Evolutionary conservation across 78 protist genomes (phyloP).

Genomic region (Dictyostelium firmibasis): DNA sequence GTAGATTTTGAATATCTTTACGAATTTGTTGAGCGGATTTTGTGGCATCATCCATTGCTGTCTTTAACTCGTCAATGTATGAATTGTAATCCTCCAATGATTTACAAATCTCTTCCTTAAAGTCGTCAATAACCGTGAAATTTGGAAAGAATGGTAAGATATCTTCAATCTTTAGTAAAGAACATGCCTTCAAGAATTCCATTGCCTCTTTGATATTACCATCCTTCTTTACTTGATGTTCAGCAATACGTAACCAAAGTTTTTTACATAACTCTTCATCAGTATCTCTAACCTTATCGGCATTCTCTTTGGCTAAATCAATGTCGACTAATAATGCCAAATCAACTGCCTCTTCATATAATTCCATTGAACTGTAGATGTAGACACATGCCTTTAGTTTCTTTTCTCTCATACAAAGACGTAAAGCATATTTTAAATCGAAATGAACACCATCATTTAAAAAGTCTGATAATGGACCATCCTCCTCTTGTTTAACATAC

Average conservation of each 20-base stretch:
- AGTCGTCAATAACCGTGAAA: constrained; percentile 92
- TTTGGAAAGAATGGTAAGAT: constrained; percentile 97
- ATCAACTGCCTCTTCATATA: constrained; percentile 96
- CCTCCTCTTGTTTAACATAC: constrained; percentile 88
- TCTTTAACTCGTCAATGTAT: constrained; percentile 87
- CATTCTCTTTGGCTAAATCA: constrained; percentile 87
- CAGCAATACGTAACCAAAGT: constrained; percentile 93
- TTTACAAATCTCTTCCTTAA: constrained; percentile 93
- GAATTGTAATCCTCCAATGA: constrained; percentile 91
- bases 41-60: constrained; percentile 94
- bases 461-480: constrained; percentile 69
- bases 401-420: constrained; percentile 88
- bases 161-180: constrained; percentile 93
- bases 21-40: constrained; percentile 88
- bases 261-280: constrained; percentile 91
- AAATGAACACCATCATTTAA: constrained; percentile 18
- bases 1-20: constrained; percentile 89
- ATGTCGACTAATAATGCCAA: constrained; percentile 89
- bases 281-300: constrained; percentile 78
- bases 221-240: constrained; percentile 88
- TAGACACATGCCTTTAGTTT: constrained; percentile 90
- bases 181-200: constrained; percentile 85
- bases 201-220: constrained; percentile 88
- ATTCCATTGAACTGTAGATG: constrained; percentile 90
- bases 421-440: constrained; percentile 93